Conservation (phyloP, 1,284 basidiomycete genomes). For the Tetrapyrgos nigripes region DNA sequence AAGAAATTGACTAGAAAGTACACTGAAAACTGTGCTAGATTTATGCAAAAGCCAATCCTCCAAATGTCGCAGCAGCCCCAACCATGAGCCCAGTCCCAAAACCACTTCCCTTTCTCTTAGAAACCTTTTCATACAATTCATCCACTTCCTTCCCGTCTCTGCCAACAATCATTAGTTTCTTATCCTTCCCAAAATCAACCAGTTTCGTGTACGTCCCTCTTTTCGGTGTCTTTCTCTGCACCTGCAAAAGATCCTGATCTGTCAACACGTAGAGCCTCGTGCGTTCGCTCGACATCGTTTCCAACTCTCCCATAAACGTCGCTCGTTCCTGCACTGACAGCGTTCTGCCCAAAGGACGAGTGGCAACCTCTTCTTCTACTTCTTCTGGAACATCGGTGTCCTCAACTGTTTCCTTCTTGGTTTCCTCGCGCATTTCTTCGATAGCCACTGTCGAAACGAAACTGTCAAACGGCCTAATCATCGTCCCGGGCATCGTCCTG, state of each 20-base stretch:
- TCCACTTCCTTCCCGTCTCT: constrained; percentile 46
- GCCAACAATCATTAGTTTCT: constrained; percentile 52
- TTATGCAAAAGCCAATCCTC: constrained; percentile 48
- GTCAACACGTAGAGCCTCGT: constrained; percentile 56
- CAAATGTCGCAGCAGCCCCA: constrained; percentile 49
- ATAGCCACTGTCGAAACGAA: constrained; percentile 31
- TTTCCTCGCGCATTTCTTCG: neutral
- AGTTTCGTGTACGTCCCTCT: constrained; percentile 15
- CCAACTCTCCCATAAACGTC: constrained; percentile 52
- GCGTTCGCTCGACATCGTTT: constrained; percentile 36
- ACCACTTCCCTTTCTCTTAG: constrained; percentile 29
- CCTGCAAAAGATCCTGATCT: constrained; percentile 44
- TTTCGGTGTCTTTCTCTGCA: constrained; percentile 30
- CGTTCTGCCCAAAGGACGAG: constrained; percentile 43
- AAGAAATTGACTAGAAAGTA: too few species aligned
- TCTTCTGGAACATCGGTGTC: constrained; percentile 23
- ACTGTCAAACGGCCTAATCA: constrained; percentile 52
- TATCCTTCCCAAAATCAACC: constrained; percentile 39
- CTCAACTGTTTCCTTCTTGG: too few species aligned
- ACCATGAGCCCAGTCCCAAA: constrained; percentile 48
- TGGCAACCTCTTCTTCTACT: constrained; percentile 18
- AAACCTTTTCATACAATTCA: constrained; percentile 43
- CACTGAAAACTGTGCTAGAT: too few species aligned
- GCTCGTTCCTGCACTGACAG: constrained; percentile 60
- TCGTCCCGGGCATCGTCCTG: constrained; percentile 58